Evolutionary conservation across 805 yeast genomes (phyloP), one percentile per base, ranked within the genome.

Genomic region (Spathaspora hagerdaliae): DNA sequence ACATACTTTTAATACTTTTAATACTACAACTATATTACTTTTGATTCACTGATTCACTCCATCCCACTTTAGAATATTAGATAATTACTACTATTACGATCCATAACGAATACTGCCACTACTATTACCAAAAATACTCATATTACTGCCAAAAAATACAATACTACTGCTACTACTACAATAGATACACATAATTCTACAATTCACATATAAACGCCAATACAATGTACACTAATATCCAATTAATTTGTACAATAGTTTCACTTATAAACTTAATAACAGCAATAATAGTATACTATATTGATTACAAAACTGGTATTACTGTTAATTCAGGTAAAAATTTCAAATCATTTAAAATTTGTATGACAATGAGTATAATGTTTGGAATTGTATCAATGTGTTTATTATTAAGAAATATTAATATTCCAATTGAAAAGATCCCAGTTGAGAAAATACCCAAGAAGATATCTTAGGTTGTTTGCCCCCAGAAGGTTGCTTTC

Each of bases 361-460:
- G 61, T 41, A 52, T 55, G 10, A 38, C 45, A 10, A 56, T 57
- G 61, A 35, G 54, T 27, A 45, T 57, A 11, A 9, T 50, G 12
- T 57, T 55, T 44, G 60, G 60, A 6, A 15, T 51, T 13, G 34
- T 47, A 24, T 50, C 58, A n/a, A 41, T 54, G 42, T 43, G 45
- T 9, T 34, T 57, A 32, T 46, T 49, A 39, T 13, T 42, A 11
- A 37, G 37, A 36, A 38, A 44, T 40, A 39, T 38, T n/a, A 29
- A 43, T 14, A n/a, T 24, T 31, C 32, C 9, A 29, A 29, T 29
- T 29, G 32, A 29, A 29, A 29, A 29, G 32, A 29, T 29, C 5
- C 32, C 32, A 3, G 5, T 29, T 29, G 24, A 19, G 24, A 19
- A 19, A 19, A 3, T 19, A 19, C 24, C 24, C 24, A 19, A 19